Evolutionary conservation across 345 rosid genomes (phyloP).

Genomic region (Turritis glabra): DNA sequence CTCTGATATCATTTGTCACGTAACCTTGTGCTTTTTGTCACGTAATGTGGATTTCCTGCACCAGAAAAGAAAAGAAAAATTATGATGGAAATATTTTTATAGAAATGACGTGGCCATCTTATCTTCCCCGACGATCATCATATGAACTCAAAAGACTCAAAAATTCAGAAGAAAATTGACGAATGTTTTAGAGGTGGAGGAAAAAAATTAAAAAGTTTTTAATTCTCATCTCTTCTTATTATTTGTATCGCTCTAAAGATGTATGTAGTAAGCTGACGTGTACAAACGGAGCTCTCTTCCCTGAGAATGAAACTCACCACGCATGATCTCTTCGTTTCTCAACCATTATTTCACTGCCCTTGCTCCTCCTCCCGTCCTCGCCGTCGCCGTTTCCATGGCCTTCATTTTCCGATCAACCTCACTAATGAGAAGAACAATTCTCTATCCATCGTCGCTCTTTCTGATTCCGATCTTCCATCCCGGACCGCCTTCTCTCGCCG

Average conservation of each 20-base stretch:
- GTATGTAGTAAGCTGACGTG: slow-evolving; percentile 31
- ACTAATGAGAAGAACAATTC: not conserved
- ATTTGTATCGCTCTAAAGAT: not conserved
- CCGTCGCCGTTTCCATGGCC: slow-evolving; percentile 21
- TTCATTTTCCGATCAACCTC: slow-evolving; percentile 23
- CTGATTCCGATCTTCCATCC: slow-evolving; percentile 17
- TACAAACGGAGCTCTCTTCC: slow-evolving; percentile 17
- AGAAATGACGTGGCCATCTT: slow-evolving; percentile 32
- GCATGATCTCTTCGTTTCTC: slow-evolving; percentile 31
- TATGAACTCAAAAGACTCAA: not conserved
- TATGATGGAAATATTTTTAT: no score
- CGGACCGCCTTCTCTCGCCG: slow-evolving; percentile 36
- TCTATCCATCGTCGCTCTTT: slow-evolving; percentile 14
- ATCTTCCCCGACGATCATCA: slow-evolving; percentile 4
- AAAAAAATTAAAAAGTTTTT: not conserved
- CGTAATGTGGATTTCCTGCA: not conserved
- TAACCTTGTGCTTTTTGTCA: not conserved
- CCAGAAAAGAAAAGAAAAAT: not conserved
- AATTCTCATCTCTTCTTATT: not conserved
- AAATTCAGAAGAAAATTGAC: not conserved
- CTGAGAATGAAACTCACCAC: slow-evolving; percentile 35
- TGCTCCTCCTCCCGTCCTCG: slow-evolving; percentile 22
- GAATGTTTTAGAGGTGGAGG: not conserved
- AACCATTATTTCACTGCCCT: slow-evolving; percentile 21
- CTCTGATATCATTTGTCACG: not conserved